Evolutionary conservation across 1,284 basidiomycete species (phyloP), one percentile per base, ranked within the genome.

Genomic region (Leccinum subatratum): DNA sequence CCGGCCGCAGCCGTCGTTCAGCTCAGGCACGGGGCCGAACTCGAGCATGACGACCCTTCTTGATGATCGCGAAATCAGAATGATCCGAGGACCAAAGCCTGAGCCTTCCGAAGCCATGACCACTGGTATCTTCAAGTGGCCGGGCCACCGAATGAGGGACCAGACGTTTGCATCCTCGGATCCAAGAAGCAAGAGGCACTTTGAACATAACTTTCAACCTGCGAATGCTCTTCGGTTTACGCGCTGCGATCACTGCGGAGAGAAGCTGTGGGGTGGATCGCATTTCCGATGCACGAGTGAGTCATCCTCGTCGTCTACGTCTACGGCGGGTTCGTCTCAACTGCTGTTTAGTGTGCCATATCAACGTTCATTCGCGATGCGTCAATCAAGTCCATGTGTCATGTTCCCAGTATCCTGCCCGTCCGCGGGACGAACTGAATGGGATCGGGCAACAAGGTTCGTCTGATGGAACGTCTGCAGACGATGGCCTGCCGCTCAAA

Each of bases 241-340:
- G 18, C 85, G 94, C 59, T 99, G 96, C 76, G 95, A 98, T 74
- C 90, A 96, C 66, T 99, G 96, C 76, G 90, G 91, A 51, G 97
- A 98, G 75, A 99, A 98, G 82, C 90, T 99, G 90, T 99, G 96
- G 95, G 96, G 96, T 6, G 96, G 96, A 6, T 89, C 96, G 48
- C 94, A 95, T 77, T 84, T 95, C 66, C 89, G 93, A 39, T 99
- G 96, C 76, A 86, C 89, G 68, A 83, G 95, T 94, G 73, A 77
- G 61, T 66, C 34, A 62, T 48, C 51, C 28, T 45, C 34, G 45
- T 39, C 42, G 6, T 66, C 22, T 39, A 28, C 9, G 6, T 61
- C 37, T 16, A 9, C 63, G 54, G 25, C 28, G 14, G 57, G 62
- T 64, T 62, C 56, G 64, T 56, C 63, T 75, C 63, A 68, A 37